Evolutionary conservation across 225 moss, liverwort and hornwort genomes (phyloP).

Genomic region (Pleurozium schreberi): DNA sequence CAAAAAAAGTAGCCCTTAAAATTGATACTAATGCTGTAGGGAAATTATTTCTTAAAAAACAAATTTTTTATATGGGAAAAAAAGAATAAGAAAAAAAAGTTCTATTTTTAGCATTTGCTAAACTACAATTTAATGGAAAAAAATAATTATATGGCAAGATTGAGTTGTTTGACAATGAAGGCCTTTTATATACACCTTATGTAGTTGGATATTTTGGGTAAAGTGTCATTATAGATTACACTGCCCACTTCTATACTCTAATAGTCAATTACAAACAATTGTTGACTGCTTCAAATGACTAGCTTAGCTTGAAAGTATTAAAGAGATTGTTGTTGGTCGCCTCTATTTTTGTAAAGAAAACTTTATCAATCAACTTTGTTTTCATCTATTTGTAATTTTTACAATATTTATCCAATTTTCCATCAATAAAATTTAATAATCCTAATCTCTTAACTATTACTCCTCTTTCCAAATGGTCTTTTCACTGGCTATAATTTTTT

Average conservation of each 20-base stretch:
- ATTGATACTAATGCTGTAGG: background rate
- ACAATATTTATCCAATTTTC: background rate
- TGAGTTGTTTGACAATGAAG: background rate
- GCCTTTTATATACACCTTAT: background rate
- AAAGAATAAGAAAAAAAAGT: rapidly evolving
- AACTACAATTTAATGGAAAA: background rate
- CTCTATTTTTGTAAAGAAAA: background rate
- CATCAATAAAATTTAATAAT: background rate
- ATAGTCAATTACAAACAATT: background rate
- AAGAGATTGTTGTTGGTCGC: background rate
- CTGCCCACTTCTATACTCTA: background rate
- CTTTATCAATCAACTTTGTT: background rate
- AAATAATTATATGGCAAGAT: background rate
- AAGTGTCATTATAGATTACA: background rate
- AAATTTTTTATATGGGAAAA: background rate
- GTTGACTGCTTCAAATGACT: background rate
- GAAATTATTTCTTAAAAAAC: too few relatives aligned
- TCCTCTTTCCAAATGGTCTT: too few relatives aligned
- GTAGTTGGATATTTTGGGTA: too few relatives aligned
- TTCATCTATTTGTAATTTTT: background rate
- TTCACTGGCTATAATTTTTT: too few relatives aligned
- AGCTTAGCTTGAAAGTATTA: background rate
- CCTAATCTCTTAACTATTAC: background rate
- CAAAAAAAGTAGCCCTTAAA: background rate
- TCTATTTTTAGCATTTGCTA: background rate